phyloP scores from a whole-genome alignment of 2,329 filamentous ascomycete genomes.

The Colletotrichum siamense region DNA sequence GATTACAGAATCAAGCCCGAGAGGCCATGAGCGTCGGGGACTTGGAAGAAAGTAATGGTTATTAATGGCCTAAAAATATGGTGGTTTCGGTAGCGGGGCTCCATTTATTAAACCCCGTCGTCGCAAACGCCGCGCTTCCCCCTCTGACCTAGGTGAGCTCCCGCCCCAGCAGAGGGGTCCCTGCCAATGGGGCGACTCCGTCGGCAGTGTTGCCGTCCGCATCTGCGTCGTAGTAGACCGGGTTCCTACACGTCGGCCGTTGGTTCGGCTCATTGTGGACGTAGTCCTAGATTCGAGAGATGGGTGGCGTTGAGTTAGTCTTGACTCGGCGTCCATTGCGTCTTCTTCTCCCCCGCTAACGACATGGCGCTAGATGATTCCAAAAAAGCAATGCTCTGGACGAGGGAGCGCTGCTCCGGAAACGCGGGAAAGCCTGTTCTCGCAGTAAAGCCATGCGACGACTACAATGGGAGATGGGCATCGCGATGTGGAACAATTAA shows the following conservation, averaged over 20 bases:
- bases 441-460: neutral
- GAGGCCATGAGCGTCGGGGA: neutral
- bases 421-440: neutral
- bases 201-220: neutral
- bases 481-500: neutral
- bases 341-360: neutral
- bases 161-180: neutral
- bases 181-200: neutral
- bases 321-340: neutral
- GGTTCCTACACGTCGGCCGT: neutral
- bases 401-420: neutral
- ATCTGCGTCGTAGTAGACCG: neutral
- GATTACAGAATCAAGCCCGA: neutral
- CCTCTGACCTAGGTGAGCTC: neutral
- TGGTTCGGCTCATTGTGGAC: neutral
- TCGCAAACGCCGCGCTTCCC: neutral
- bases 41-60: neutral
- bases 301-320: neutral
- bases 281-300: neutral
- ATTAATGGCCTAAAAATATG: neutral
- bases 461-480: neutral
- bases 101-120: neutral
- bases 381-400: neutral
- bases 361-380: neutral
- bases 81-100: constrained; percentile 17